Evolutionary conservation across 2,329 filamentous ascomycete species (phyloP).

Genomic region (Emericellopsis atlantica): DNA sequence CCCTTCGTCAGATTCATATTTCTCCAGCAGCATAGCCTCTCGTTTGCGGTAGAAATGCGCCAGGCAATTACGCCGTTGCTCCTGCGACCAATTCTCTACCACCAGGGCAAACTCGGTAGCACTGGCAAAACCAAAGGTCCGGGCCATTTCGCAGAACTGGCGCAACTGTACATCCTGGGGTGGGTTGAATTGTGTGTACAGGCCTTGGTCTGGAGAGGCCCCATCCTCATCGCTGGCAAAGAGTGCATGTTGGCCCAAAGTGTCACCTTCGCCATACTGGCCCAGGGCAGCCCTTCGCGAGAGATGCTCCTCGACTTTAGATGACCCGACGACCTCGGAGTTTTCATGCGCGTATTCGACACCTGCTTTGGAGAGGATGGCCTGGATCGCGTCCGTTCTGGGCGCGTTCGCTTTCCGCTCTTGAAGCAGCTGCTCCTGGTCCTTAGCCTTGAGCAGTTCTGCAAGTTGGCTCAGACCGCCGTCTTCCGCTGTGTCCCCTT

Average conservation of each 20-base stretch:
- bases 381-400: constrained; percentile 66
- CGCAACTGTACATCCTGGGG: constrained; percentile 60
- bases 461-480: constrained; percentile 64
- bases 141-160: constrained; percentile 87
- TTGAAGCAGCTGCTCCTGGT: constrained; percentile 25
- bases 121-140: constrained; percentile 61
- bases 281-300: constrained; percentile 61
- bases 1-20: neutral
- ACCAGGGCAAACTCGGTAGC: constrained; percentile 78
- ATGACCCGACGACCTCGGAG: constrained; percentile 84
- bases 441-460: constrained; percentile 30
- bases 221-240: constrained; percentile 36
- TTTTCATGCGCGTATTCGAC: constrained; percentile 97
- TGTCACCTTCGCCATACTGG: constrained; percentile 24
- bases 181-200: constrained; percentile 49
- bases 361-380: constrained; percentile 76
- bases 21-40: constrained; percentile 31
- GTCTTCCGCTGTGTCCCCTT: constrained; percentile 37
- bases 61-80: constrained; percentile 63
- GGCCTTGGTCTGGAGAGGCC: constrained; percentile 15
- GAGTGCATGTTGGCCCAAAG: constrained; percentile 39
- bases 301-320: constrained; percentile 79
- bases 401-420: constrained; percentile 22
- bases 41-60: constrained; percentile 68
- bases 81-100: constrained; percentile 84